These are phyloP conservation scores for Fusarium graminum DNA, from an alignment of 2,329 filamentous ascomycete genomes.

Conservation along the genomic window DNA sequence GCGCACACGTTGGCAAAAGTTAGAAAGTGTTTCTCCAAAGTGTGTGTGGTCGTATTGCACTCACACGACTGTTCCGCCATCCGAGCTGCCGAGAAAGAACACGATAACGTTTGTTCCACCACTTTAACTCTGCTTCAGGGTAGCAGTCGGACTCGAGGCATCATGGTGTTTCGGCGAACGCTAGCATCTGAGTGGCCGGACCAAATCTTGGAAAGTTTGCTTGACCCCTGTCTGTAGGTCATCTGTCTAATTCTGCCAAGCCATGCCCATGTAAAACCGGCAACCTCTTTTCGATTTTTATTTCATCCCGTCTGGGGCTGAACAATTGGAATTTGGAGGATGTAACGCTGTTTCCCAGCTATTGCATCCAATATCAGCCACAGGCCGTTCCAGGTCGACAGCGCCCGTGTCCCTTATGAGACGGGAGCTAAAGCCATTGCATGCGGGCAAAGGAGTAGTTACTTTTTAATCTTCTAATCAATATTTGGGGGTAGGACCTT, in stretches of 20 bases:
- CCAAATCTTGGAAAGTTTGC: constrained; percentile 21
- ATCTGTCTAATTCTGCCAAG: constrained; percentile 18
- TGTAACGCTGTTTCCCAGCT: constrained; percentile 24
- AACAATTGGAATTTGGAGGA: constrained; percentile 19
- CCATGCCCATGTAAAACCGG: constrained; percentile 20
- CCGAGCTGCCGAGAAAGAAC: constrained; percentile 22
- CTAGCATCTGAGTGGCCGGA: constrained; percentile 34
- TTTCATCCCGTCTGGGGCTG: constrained; percentile 2
- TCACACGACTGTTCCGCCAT: constrained; percentile 12
- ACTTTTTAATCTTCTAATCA: not conserved
- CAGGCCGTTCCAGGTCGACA: constrained; percentile 4
- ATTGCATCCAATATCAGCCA: constrained; percentile 11
- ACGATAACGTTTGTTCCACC: constrained; percentile 5
- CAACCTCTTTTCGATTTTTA: constrained; percentile 16
- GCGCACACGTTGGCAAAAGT: constrained; percentile 8
- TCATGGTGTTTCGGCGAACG: constrained; percentile 25
- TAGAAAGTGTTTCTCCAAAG: not conserved
- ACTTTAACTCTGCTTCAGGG: constrained; percentile 22
- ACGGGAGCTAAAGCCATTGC: constrained; percentile 22
- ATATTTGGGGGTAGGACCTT: not conserved
- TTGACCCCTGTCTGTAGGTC: constrained; percentile 20
- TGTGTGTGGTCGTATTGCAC: constrained; percentile 14
- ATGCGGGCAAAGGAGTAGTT: not conserved
- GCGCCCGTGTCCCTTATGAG: constrained; percentile 2
- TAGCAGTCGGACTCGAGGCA: constrained; percentile 21